Evolutionary conservation across 805 yeast species (phyloP), one percentile per base, ranked within the genome.

Genomic region (Candida sithepensis): DNA sequence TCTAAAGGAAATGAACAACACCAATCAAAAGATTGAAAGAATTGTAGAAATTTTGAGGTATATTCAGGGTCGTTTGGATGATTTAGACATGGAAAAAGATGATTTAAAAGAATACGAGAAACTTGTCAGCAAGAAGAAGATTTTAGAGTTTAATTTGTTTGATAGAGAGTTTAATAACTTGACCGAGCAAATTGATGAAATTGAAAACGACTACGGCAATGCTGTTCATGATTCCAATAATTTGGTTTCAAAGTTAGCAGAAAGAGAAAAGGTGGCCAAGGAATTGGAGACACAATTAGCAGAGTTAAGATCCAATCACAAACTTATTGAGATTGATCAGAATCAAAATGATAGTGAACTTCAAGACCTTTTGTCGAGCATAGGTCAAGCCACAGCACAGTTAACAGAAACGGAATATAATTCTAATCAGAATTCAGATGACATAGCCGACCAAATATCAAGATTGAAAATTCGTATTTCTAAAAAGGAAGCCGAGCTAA

Each of bases 61-160:
- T 50, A 81, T 90, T 41, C 82, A 84, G 49, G 83, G 78, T 41
- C 74, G 96, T 58, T 71, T 92, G 42, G 69, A 78, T 3, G 97
- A 90, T 65, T 77, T 94, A 56, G 88, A 85, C 60, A 74, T 82
- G 43, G 98, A 94, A 63, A 84, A 84, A 48, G 77, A 78, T 46
- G 96, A 88, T 59, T 71, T 90, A 53, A 82, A 80, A 54, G 75
- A 78, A 44, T 89, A 73, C 61, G 95, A 88, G 58, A 71, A 70
- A 19, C 69, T 83, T 23, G 94, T 86, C 55, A 80, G 78, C 48
- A 74, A 77, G 47, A 80, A 85, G 53, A 85, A 88, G 59, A 76
- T 82, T 28, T 73, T 80, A 16, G 96, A 91, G 56, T 90, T 79
- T 65, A 81, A 85, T 30, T 66, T 91, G 9, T 82, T 81, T 59